phyloP scores from a whole-genome alignment of 768 basidiomycete species.

The Pleurotus giganteus region DNA sequence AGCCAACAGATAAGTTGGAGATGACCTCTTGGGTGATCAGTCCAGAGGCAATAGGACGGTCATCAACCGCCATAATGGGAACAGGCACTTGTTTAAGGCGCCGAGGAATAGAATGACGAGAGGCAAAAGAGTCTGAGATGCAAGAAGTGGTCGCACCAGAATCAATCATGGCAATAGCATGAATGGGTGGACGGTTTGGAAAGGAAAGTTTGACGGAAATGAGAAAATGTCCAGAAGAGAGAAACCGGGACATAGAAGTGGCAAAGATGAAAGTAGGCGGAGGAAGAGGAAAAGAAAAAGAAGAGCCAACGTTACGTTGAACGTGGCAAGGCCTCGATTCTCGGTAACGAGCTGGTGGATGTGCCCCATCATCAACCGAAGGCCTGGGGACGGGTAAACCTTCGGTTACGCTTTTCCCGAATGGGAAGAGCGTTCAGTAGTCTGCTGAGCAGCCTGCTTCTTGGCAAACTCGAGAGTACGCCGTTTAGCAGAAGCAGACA shows the following conservation, averaged over 20 bases:
- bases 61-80: conserved; percentile 25
- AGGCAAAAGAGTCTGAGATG: conserved; percentile 22
- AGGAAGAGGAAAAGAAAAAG: neutral
- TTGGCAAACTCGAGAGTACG: neutral
- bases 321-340: conserved; percentile 8
- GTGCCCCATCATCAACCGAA: conserved; percentile 16
- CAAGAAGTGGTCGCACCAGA: conserved; percentile 23
- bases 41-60: conserved; percentile 28
- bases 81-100: conserved; percentile 20
- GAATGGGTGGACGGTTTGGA: conserved; percentile 20
- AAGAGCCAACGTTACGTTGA: conserved; percentile 9
- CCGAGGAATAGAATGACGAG: conserved; percentile 19
- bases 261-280: conserved; percentile 12
- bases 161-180: conserved; percentile 24
- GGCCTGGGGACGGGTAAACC: conserved; percentile 18
- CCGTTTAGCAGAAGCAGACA: neutral
- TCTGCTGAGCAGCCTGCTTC: neutral
- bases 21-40: conserved; percentile 31
- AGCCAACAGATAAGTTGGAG: conserved; percentile 16
- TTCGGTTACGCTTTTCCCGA: conserved; percentile 25
- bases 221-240: conserved; percentile 21
- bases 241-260: conserved; percentile 7
- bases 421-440: neutral
- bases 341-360: neutral
- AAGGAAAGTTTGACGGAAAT: conserved; percentile 19